Conservation (phyloP, 1,139 yeast genomes). For the Protomyces lactucae-debilis region DNA sequence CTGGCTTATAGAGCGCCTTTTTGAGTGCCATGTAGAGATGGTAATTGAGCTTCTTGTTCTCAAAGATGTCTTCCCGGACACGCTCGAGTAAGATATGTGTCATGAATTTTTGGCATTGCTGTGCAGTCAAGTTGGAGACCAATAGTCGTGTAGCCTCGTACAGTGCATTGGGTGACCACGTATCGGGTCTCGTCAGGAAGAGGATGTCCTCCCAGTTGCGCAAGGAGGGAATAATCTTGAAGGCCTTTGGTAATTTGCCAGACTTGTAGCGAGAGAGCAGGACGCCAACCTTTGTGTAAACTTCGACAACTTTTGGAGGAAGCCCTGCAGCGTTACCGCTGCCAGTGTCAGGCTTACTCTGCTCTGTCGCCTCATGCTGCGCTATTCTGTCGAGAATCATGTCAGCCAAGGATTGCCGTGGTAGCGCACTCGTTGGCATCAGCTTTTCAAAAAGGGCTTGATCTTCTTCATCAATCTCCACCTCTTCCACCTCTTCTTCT, state of each 20-base stretch:
- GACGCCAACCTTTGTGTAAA: slow-evolving; percentile 85
- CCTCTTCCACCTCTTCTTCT: slow-evolving; percentile 45
- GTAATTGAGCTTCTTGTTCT: slow-evolving; percentile 62
- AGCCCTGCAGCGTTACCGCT: slow-evolving; percentile 53
- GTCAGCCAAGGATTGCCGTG: slow-evolving; percentile 78
- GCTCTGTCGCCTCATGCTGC: slow-evolving; percentile 52
- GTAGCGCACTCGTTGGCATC: slow-evolving; percentile 45
- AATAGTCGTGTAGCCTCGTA: slow-evolving; percentile 93
- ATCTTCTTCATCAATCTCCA: slow-evolving; percentile 48
- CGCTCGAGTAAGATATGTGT: slow-evolving; percentile 71
- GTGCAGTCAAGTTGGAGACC: slow-evolving; percentile 80
- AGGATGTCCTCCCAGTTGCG: slow-evolving; percentile 94
- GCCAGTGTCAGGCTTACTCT: slow-evolving; percentile 37
- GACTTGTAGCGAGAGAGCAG: slow-evolving; percentile 87
- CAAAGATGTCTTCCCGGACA: slow-evolving; percentile 77
- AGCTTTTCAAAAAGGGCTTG: slow-evolving; percentile 43
- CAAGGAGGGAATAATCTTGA: slow-evolving; percentile 87
- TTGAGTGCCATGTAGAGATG: slow-evolving; percentile 88
- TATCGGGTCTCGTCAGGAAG: slow-evolving; percentile 83
- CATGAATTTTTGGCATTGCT: slow-evolving; percentile 77
- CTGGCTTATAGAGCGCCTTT: slow-evolving; percentile 91
- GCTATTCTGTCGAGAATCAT: slow-evolving; percentile 84
- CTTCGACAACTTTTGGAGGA: slow-evolving; percentile 94
- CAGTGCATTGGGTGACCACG: slow-evolving; percentile 95
- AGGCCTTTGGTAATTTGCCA: slow-evolving; percentile 90